Evolutionary conservation across 352 stramenopile species (phyloP), one percentile per base, ranked within the genome.

Genomic region (Phytophthora gonapodyides): DNA sequence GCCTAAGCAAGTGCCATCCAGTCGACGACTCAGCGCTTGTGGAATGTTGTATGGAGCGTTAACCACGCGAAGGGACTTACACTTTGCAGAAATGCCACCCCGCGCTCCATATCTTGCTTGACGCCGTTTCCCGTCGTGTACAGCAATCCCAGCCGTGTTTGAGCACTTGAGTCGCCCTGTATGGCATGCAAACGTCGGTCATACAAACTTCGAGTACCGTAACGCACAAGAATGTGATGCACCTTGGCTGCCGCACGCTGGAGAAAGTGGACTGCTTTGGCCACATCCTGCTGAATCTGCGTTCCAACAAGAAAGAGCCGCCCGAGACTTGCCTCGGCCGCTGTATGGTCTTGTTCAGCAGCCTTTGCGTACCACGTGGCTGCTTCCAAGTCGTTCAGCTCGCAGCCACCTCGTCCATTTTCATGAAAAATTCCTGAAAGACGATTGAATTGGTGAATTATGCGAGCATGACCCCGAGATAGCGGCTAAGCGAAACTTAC

Each of bases 251-350:
- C 78, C 15, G 84, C 80, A 12, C 77, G 73, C 35, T 90, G 82
- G 31, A 91, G 65, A 42, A 83, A 91, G 51, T 93, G 82, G 50
- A 89, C 74, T 1, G 80, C 80, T 56, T 84, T 81, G 15, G 45
- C 67, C 11, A 74, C 51, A 55, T 88, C 76, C 15, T 66, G 61
- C 15, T 66, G 47, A 46, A 53, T 47, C 9, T 64, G 65, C n/a
- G 38, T 67, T 7, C 41, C 67, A 31, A 69, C 10, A 44, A 57
- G 80, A 40, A 84, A 63, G 3, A 90, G 51, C 9, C 73, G 69
- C 0, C 84, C 84, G 0, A 92, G 68, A 51, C 66, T 75, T 21
- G 75, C 61, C 40, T 91, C 77, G 12, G 84, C 82, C 2, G 49
- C 45, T 21, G 64, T 70, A 64, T 93, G 75, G 8, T 47, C 46